Conservation (phyloP, 2,329 filamentous ascomycete species). For the Colletotrichum spinosum region DNA sequence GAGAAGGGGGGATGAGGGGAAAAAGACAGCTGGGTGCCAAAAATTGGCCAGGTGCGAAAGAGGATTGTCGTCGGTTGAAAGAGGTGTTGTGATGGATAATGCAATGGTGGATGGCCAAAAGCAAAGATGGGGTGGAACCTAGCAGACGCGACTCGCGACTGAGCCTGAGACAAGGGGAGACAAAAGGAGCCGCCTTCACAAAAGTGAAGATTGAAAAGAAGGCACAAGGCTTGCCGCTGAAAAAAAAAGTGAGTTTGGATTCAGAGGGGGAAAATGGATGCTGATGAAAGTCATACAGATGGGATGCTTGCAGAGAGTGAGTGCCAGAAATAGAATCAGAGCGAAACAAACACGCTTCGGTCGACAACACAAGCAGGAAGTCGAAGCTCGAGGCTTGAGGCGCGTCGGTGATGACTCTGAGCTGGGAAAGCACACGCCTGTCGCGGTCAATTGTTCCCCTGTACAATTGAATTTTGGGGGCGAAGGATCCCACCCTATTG, state of each 20-base stretch:
- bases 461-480: constrained; percentile 27
- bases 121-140: constrained; percentile 10
- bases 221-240: not conserved
- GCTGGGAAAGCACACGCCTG: constrained; percentile 2
- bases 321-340: no score
- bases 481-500: constrained; percentile 3
- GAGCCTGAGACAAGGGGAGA: constrained; percentile 8
- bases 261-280: no score
- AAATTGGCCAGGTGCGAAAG: constrained; percentile 12
- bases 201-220: not conserved
- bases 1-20: not conserved
- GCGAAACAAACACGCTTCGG: constrained; percentile 13
- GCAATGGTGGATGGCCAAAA: constrained; percentile 20
- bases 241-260: not conserved
- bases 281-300: no score
- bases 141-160: constrained; percentile 34
- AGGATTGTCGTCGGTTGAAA: not conserved
- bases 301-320: no score
- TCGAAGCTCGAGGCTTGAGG: constrained; percentile 20
- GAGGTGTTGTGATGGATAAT: constrained; percentile 25
- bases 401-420: constrained; percentile 27
- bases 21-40: not conserved
- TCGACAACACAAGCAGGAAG: constrained; percentile 1
- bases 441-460: not conserved
- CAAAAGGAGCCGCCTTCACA: constrained; percentile 8